Evolutionary conservation across 2,329 filamentous ascomycete genomes (phyloP), one percentile per base, ranked within the genome.

Genomic region (Alternaria arbusti): DNA sequence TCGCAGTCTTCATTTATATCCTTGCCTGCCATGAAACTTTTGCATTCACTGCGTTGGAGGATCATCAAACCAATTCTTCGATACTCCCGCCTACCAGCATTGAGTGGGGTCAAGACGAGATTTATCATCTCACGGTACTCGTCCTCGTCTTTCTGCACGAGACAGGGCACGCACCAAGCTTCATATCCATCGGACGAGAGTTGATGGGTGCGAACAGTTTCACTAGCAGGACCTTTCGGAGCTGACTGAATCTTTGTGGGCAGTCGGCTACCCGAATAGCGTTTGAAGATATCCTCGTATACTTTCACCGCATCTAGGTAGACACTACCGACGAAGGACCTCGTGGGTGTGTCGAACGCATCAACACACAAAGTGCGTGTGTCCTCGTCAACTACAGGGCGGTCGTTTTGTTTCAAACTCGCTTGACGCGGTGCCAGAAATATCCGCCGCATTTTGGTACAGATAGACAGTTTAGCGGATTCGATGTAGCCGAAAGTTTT

Each of bases 111-210:
- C 32, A 40, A 40, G 5, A 40, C 32, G 8, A 40, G 15, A 5
- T 0, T 0, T 9, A 3, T 5, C 6, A 36, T 36, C 32, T n/a
- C 4, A n/a, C 13, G 13, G 13, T 2, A 0, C 8, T 13, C 30
- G 1, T 2, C 0, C 0, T 8, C 0, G 30, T 15, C 13, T 32
- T 4, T 15, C 6, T 32, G 30, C 3, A 15, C 30, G 13, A 36
- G 30, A 40, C 32, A 40, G 32, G 15, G 32, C 32, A n/a, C 32
- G 8, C 15, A 40, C 32, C 32, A 40, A 5, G 15, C 32, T n/a
- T 40, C 32, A 10, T 40, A n/a, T 40, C 32, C 32, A 40, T 40
- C 32, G 15, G 15, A n/a, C 3, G 7, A 40, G 32, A n/a, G 32
- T 9, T n/a, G 32, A 10, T n/a, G 2, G 4, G 32, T n/a, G 15